A percentile compares a stretch with the other conserved stretches of the same genome.
Conservation (phyloP, 2,329 filamentous ascomycete species). For the Clarireedia paspali region DNA sequence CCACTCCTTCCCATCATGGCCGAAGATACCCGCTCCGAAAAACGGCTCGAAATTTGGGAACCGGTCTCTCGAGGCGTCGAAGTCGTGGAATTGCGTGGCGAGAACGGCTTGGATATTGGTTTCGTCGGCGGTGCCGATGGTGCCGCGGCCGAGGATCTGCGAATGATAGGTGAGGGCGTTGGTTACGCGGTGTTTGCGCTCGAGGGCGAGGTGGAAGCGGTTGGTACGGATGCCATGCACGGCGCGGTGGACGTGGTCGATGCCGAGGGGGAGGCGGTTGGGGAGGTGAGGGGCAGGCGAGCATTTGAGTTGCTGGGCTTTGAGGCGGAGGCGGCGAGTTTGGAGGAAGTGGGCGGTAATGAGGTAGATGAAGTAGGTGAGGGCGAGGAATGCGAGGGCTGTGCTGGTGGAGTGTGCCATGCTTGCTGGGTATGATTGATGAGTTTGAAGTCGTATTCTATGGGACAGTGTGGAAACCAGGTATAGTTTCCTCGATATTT, state of each 20-base stretch:
- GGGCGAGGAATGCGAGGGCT: background rate
- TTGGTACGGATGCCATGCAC: slow-evolving; percentile 19
- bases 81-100: slow-evolving; percentile 44
- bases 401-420: background rate
- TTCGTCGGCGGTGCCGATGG: slow-evolving; percentile 22
- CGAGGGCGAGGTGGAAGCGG: slow-evolving; percentile 25
- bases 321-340: slow-evolving; percentile 14
- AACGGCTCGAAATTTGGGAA: slow-evolving; percentile 40
- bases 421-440: no score
- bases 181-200: slow-evolving; percentile 28
- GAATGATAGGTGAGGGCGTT: slow-evolving; percentile 25
- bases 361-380: background rate
- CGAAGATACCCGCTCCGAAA: slow-evolving; percentile 28
- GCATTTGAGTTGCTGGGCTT: slow-evolving; percentile 23
- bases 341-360: background rate
- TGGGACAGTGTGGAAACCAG: no score
- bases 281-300: slow-evolving; percentile 18
- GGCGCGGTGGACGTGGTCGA: slow-evolving; percentile 21
- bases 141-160: slow-evolving; percentile 15
- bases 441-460: no score
- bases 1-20: slow-evolving; percentile 26
- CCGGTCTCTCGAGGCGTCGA: slow-evolving; percentile 44
- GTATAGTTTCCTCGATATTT: no score
- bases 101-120: slow-evolving; percentile 49
- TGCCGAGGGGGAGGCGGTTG: slow-evolving; percentile 21